Conservation (phyloP, 148 eudicot species). For the Dysphania ambrosioides region DNA sequence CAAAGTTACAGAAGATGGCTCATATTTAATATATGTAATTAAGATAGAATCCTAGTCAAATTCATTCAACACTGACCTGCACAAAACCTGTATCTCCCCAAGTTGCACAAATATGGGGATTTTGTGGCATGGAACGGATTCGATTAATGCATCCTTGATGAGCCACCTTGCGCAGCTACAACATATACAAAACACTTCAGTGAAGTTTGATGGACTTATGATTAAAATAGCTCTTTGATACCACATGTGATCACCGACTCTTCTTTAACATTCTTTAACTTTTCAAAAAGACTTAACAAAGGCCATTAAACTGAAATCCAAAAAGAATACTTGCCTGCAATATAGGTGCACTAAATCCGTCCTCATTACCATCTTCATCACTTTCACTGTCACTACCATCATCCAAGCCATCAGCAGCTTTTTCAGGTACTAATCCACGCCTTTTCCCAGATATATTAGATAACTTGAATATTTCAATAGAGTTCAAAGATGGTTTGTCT, state of each 20-base stretch:
- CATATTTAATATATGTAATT: not conserved
- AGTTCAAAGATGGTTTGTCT: slow-evolving; percentile 59
- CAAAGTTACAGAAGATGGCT: not conserved
- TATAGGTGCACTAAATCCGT: slow-evolving; percentile 50
- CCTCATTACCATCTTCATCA: slow-evolving; percentile 55
- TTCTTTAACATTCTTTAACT: not conserved
- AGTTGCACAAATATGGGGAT: slow-evolving; percentile 82
- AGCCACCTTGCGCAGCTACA: slow-evolving; percentile 79
- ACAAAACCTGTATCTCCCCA: slow-evolving; percentile 89
- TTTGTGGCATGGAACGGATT: slow-evolving; percentile 85
- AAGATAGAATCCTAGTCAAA: not conserved
- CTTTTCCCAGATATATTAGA: slow-evolving; percentile 80
- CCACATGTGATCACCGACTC: not conserved
- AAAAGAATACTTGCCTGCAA: slow-evolving; percentile 56
- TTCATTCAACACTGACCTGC: slow-evolving; percentile 40
- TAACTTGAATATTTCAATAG: slow-evolving; percentile 72
- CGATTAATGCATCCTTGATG: slow-evolving; percentile 92
- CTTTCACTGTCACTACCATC: slow-evolving; percentile 73
- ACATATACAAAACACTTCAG: not conserved
- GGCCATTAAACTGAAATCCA: not conserved
- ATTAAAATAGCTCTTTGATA: not conserved
- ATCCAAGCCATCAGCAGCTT: slow-evolving; percentile 52
- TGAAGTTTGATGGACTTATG: not conserved
- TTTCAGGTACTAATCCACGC: slow-evolving; percentile 62
- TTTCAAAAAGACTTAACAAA: not conserved